Percentiles rank a stretch among this genome's conserved stretches.
Conservation (phyloP, 352 stramenopile species). For the Pythium phragmiticola region DNA sequence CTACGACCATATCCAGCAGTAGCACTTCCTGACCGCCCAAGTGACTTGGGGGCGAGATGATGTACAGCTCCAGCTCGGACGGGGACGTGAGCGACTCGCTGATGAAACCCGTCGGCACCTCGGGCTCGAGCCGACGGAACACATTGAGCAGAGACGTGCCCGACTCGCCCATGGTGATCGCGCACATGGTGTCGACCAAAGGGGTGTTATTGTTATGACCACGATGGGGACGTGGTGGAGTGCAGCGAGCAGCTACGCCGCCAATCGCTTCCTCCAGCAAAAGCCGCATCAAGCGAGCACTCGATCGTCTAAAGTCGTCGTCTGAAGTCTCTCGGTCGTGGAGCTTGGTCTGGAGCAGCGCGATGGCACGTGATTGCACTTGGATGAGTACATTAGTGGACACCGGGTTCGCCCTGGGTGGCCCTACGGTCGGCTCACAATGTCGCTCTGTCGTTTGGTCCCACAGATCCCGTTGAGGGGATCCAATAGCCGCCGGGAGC, state of each 20-base stretch:
- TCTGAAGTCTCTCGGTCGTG: constrained; percentile 33
- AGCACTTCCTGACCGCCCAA: constrained; percentile 47
- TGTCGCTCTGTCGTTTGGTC: too few species aligned
- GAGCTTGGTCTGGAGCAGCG: constrained; percentile 43
- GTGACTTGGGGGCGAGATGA: constrained; percentile 17
- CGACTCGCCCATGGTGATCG: constrained; percentile 17
- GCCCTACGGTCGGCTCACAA: too few species aligned
- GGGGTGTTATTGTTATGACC: too few species aligned
- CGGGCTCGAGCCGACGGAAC: constrained; percentile 22
- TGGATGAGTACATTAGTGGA: constrained; percentile 15
- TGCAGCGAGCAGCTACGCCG: neutral
- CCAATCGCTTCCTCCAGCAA: constrained; percentile 54
- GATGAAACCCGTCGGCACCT: constrained; percentile 26
- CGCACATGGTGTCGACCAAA: neutral
- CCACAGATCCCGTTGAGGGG: too few species aligned
- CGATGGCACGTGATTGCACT: constrained; percentile 38
- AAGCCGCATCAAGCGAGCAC: constrained; percentile 46
- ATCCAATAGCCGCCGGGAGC: too few species aligned
- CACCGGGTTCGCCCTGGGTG: too few species aligned
- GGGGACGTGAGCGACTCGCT: constrained; percentile 34
- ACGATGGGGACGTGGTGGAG: neutral
- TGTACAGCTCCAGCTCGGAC: constrained; percentile 16
- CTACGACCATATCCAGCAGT: constrained; percentile 39
- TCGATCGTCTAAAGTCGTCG: constrained; percentile 34
- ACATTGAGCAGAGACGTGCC: constrained; percentile 14